Base-by-base conservation (phyloP, 352 stramenopile genomes). In the Phytophthora sp. region DNA sequence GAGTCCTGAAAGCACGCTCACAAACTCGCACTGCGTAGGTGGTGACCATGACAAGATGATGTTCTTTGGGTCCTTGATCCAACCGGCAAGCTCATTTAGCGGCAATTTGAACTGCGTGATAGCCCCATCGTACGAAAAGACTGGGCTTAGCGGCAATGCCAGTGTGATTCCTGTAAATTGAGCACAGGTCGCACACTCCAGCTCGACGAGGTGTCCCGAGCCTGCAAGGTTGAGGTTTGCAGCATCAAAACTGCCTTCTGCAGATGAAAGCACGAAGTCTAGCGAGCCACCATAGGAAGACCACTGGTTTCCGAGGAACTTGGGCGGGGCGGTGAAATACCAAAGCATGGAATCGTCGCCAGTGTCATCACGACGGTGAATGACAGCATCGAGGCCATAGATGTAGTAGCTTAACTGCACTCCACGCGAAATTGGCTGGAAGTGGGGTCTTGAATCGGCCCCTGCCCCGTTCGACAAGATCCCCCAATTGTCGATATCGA, bases 61-160 rank as follows among this genome's bases (percentile, higher is more conserved):
- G 62, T 98, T 98, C 61, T 96, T 94, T 8, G 91, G 93, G 65
- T 98, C 89, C 55, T 94, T 96, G 9, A 94, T 20, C 93, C 93
- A 98, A 4, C 90, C 90, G n/a, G 75, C 73, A 36, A 80, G 76
- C 63, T 97, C 90, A 18, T 81, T 80, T 16, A 98, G 80, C 5
- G 78, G 78, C 15, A 98, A 38, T 3, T 71, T 76, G 65, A 96
- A 98, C 53, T 91, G 80, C 35, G 84, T 96, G 20, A 84, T 89
- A 16, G 76, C 71, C 6, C 91, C 91, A 54, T 90, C 82, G 60
- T 97, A 98, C 26, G 77, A 77, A 44, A 93, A 93, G 27, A 87
- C 78, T 11, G 66, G 66, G 23, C 74, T 85, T 7, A 98, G 66
- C 12, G 90, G 89, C 82, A 96, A 96, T 29, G 86, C 90, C 8